Evolutionary conservation across 164 flowering plant genomes (phyloP).

Genomic region (Stephania yunnanensis): DNA sequence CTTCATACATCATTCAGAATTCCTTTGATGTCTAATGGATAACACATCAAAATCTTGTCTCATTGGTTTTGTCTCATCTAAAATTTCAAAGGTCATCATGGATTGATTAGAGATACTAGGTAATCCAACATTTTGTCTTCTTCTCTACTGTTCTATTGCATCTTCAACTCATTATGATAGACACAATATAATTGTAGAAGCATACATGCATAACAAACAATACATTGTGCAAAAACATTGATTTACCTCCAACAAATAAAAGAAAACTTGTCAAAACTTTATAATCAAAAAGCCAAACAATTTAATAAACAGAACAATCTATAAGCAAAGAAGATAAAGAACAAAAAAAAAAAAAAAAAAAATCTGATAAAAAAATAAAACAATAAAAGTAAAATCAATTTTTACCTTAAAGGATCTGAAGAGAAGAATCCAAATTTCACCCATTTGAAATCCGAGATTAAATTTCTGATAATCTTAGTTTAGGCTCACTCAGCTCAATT

Average conservation of each 20-base stretch:
- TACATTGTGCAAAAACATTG: background rate
- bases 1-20: background rate
- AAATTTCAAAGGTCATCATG: background rate
- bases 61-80: background rate
- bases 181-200: too few relatives aligned
- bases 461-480: background rate
- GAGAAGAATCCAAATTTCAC: too few relatives aligned
- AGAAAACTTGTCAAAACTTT: background rate
- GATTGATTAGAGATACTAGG: background rate
- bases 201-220: background rate
- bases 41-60: background rate
- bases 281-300: too few relatives aligned
- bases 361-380: too few relatives aligned
- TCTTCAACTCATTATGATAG: background rate
- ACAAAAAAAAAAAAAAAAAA: too few relatives aligned
- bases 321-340: too few relatives aligned
- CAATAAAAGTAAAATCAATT: too few relatives aligned
- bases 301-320: too few relatives aligned
- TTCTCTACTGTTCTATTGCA: background rate
- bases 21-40: background rate
- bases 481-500: background rate
- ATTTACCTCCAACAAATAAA: background rate
- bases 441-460: background rate
- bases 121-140: background rate
- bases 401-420: too few relatives aligned